These are phyloP conservation scores for Tetradesmus obliquus DNA, from an alignment of 139 green algal species.

Conservation along the genomic window DNA sequence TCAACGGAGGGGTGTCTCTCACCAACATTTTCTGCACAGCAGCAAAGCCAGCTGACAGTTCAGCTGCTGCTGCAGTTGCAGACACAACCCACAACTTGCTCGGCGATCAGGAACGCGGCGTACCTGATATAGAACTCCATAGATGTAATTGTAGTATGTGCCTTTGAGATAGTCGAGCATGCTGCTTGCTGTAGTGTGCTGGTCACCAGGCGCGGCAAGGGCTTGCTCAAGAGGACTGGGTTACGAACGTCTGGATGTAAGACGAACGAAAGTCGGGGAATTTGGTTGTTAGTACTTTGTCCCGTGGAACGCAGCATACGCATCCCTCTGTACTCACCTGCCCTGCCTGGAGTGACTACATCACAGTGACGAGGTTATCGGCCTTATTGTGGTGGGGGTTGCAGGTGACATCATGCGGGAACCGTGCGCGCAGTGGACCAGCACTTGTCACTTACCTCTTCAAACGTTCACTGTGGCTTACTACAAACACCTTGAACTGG, in stretches of 20 bases:
- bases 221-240: not conserved
- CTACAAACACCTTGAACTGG: no score
- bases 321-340: no score
- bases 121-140: not conserved
- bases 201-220: not conserved
- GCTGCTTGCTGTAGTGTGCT: not conserved
- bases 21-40: slow-evolving; percentile 18
- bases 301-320: no score
- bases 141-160: not conserved
- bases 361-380: not conserved
- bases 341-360: not conserved
- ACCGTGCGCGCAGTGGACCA: not conserved
- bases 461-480: no score
- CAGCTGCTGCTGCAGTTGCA: not conserved
- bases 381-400: not conserved
- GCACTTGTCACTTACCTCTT: not conserved
- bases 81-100: not conserved
- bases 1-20: not conserved
- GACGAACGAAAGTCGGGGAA: no score
- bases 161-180: slow-evolving; percentile 2
- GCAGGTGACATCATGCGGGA: not conserved
- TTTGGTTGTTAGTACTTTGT: no score
- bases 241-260: not conserved
- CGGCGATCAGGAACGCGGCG: no score
- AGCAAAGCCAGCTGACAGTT: not conserved